Conservation (phyloP, 2,329 filamentous ascomycete genomes). For the Colletotrichum costaricense region DNA sequence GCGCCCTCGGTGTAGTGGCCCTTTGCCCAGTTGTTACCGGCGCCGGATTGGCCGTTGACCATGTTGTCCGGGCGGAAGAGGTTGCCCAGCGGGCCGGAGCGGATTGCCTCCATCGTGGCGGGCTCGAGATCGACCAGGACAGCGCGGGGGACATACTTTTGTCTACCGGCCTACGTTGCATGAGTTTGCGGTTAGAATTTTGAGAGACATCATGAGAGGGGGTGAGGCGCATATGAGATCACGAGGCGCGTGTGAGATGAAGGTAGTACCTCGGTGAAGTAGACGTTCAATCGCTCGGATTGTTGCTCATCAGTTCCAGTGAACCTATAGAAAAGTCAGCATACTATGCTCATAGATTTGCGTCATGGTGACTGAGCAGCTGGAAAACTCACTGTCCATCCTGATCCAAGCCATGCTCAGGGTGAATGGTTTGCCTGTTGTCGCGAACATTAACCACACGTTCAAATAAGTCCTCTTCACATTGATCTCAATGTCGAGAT, state of each 20-base stretch:
- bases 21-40: slow-evolving; percentile 99
- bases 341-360: background rate
- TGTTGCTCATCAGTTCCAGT: slow-evolving; percentile 98
- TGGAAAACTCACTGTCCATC: slow-evolving; percentile 84
- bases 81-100: slow-evolving; percentile 96
- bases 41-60: slow-evolving; percentile 98
- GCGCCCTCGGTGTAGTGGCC: slow-evolving; percentile 99
- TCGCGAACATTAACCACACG: slow-evolving; percentile 1
- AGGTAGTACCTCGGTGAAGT: slow-evolving; percentile 81
- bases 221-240: background rate
- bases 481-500: background rate
- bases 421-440: slow-evolving; percentile 80
- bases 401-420: slow-evolving; percentile 96
- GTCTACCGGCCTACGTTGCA: slow-evolving; percentile 79
- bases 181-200: background rate
- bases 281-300: slow-evolving; percentile 99
- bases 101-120: slow-evolving; percentile 99
- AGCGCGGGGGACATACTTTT: slow-evolving; percentile 99
- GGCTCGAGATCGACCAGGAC: slow-evolving; percentile 99
- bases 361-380: background rate
- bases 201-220: background rate
- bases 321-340: slow-evolving; percentile 70
- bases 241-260: slow-evolving; percentile 36
- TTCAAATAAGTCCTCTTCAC: slow-evolving; percentile 48
- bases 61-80: slow-evolving; percentile 99